phyloP scores from a whole-genome alignment of 176 grass and related monocot species.

The Avena atlantica region DNA sequence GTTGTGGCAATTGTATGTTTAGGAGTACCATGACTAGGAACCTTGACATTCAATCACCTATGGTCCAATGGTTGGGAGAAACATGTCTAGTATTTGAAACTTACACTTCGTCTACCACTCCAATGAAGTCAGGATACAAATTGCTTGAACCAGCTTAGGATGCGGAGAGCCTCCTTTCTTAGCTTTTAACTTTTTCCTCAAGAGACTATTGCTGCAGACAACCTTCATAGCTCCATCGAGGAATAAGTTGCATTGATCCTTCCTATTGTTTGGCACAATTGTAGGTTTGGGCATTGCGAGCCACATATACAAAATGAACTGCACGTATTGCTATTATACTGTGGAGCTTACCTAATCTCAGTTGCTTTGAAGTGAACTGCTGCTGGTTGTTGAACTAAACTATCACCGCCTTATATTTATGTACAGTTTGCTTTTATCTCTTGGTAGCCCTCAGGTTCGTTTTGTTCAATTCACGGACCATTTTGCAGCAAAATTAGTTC shows the following conservation, averaged over 20 bases:
- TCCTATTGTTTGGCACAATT: neutral
- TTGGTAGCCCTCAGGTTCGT: neutral
- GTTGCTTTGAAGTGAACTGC: slow-evolving; percentile 6
- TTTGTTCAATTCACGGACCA: neutral
- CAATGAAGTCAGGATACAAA: neutral
- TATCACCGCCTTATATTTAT: neutral
- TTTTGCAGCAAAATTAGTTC: slow-evolving; percentile 5
- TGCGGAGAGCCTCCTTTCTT: neutral
- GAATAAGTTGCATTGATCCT: slow-evolving; percentile 12
- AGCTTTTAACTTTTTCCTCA: neutral
- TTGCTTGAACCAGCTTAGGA: neutral
- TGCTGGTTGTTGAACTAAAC: neutral
- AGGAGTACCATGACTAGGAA: too few relatives aligned
- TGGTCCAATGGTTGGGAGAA: too few relatives aligned
- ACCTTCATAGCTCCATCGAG: neutral
- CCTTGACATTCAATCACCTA: too few relatives aligned
- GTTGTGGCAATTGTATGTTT: neutral
- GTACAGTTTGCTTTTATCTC: neutral
- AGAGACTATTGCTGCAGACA: neutral
- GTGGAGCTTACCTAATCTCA: neutral
- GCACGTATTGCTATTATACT: neutral
- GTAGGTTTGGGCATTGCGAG: slow-evolving; percentile 9
- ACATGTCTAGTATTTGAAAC: neutral
- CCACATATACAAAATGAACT: neutral
- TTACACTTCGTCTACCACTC: neutral